Evolutionary conservation across 2,329 filamentous ascomycete genomes (phyloP), one percentile per base, ranked within the genome.

Genomic region (Ophioceras dolichostomum): DNA sequence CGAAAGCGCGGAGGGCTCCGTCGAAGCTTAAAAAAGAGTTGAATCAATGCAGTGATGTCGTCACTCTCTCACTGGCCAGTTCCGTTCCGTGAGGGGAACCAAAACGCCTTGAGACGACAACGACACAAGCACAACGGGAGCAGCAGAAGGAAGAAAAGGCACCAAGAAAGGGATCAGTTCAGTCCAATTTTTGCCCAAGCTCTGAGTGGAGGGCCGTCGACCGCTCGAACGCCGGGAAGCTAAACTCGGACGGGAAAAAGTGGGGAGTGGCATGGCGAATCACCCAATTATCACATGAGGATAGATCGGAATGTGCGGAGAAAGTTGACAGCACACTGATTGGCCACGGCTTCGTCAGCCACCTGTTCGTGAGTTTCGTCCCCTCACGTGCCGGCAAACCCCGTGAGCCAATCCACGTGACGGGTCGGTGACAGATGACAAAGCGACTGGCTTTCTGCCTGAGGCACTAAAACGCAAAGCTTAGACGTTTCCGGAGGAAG

Each of bases 1-100:
- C n/a, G n/a, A n/a, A n/a, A n/a, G n/a, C n/a, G n/a, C n/a, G n/a
- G n/a, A n/a, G n/a, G n/a, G n/a, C n/a, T n/a, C n/a, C n/a, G n/a
- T n/a, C n/a, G n/a, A n/a, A n/a, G n/a, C n/a, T n/a, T n/a, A n/a
- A n/a, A n/a, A n/a, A n/a, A n/a, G 16, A 18, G 29, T 17, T 10
- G 29, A 18, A 31, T 31, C 29, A 18, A 18, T 13, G 16, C 29
- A 14, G 14, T 14, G 16, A 12, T 31, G 14, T 18, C 17, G 29
- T 10, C 16, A n/a, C n/a, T 18, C 16, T 14, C 16, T 14, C n/a
- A 18, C 13, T 9, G 29, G 29, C 29, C n/a, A n/a, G 14, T 30
- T n/a, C 28, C 28, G 29, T 18, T 31, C 29, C 29, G 29, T 31
- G 29, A 31, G 29, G 29, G 29, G 29, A 31, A 31, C 29, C 29